Conservation (phyloP, 148 eudicot species). For the Amaranthus palmeri region DNA sequence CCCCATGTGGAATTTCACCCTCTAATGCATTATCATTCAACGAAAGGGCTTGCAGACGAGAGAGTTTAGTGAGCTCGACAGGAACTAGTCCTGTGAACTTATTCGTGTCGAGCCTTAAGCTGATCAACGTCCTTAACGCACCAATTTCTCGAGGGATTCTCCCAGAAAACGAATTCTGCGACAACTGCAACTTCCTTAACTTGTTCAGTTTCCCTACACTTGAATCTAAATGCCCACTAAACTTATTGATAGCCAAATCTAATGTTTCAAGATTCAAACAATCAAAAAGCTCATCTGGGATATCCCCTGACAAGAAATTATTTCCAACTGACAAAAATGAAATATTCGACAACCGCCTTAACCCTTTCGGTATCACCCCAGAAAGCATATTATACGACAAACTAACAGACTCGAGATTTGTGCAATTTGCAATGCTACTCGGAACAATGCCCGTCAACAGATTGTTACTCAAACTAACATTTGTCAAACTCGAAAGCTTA, state of each 20-base stretch:
- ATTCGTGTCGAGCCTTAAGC: conserved; percentile 38
- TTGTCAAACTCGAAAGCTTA: conserved; percentile 46
- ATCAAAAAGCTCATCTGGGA: conserved; percentile 73
- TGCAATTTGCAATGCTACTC: conserved; percentile 61
- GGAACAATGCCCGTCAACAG: conserved; percentile 62
- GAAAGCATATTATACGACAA: conserved; percentile 39
- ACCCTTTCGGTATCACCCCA: conserved; percentile 61
- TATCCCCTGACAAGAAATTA: conserved; percentile 52
- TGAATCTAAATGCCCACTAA: conserved; percentile 49
- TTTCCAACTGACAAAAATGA: conserved; percentile 43
- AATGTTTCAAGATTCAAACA: conserved; percentile 47
- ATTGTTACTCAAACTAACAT: conserved; percentile 42
- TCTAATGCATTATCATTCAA: conserved; percentile 47
- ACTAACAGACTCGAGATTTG: conserved; percentile 36
- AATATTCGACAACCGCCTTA: conserved; percentile 48
- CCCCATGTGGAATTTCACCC: conserved; percentile 56
- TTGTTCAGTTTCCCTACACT: conserved; percentile 47
- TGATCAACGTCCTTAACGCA: conserved; percentile 39
- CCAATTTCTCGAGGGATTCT: conserved; percentile 64
- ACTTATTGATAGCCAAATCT: conserved; percentile 37
- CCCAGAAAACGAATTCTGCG: conserved; percentile 47
- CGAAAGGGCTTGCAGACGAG: conserved; percentile 54
- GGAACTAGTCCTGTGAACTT: conserved; percentile 67
- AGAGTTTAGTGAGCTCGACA: conserved; percentile 40
- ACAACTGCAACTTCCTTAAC: conserved; percentile 37